phyloP scores from a whole-genome alignment of 352 stramenopile genomes.

The Phytophthora pini region DNA sequence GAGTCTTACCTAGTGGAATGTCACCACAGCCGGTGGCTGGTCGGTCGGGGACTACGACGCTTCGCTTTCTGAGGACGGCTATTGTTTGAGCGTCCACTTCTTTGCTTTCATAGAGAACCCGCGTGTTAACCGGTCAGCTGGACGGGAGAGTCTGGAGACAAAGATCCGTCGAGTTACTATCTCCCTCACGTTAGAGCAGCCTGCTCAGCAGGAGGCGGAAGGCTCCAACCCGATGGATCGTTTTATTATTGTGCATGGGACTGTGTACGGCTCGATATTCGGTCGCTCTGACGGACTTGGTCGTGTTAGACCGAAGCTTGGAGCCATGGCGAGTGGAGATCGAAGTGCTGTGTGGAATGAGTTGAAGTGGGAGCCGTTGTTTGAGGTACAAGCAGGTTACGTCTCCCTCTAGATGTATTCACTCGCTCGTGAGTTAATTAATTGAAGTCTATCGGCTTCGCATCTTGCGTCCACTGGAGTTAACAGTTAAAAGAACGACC shows the following conservation, averaged over 20 bases:
- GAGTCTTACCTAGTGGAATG: slow-evolving; percentile 35
- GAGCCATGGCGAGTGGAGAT: not conserved
- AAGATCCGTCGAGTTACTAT: not conserved
- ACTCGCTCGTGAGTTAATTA: not conserved
- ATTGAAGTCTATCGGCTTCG: too few relatives aligned
- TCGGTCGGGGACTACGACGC: slow-evolving; percentile 22
- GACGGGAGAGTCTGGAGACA: not conserved
- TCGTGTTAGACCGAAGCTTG: not conserved
- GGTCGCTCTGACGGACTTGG: not conserved
- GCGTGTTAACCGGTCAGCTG: not conserved
- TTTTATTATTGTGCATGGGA: not conserved
- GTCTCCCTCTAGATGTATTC: not conserved
- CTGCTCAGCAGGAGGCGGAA: too few relatives aligned
- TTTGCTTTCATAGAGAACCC: slow-evolving; percentile 3
- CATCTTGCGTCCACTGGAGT: too few relatives aligned
- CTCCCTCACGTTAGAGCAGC: too few relatives aligned
- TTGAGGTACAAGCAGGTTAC: not conserved
- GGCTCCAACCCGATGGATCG: too few relatives aligned
- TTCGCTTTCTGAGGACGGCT: not conserved
- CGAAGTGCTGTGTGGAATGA: not conserved
- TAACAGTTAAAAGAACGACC: too few relatives aligned
- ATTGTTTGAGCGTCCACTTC: slow-evolving; percentile 9
- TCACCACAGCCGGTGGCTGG: slow-evolving; percentile 18
- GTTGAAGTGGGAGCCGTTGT: not conserved
- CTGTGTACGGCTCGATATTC: not conserved